Evolutionary conservation across 208 protist species (phyloP).

Genomic region (Endotrypanum monterogeii): DNA sequence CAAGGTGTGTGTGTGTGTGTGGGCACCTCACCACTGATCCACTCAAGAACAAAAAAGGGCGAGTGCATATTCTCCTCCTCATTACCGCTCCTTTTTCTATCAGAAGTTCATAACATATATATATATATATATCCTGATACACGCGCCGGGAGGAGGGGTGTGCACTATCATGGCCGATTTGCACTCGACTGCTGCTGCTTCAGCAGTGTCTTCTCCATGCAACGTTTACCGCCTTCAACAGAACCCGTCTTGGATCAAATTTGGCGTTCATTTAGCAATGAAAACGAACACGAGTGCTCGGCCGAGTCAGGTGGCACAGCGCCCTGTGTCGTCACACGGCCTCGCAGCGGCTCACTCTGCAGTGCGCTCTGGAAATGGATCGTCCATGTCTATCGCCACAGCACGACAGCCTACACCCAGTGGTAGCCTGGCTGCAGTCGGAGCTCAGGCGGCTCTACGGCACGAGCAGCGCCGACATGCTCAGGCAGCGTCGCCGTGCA

Average conservation of each 20-base stretch:
- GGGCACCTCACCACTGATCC: not conserved
- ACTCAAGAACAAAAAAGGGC: not conserved
- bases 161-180: constrained; percentile 1
- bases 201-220: not conserved
- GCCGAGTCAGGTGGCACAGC: not conserved
- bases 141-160: not conserved
- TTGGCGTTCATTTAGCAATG: constrained; percentile 8
- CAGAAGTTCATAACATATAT: not conserved
- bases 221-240: constrained; percentile 33
- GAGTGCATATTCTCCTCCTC: not conserved
- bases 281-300: not conserved
- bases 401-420: not conserved
- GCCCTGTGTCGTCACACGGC: not conserved
- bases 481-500: not conserved
- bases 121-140: not conserved
- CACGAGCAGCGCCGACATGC: constrained; percentile 14
- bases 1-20: too few species aligned
- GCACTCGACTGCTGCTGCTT: not conserved
- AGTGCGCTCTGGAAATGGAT: not conserved
- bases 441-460: constrained; percentile 15
- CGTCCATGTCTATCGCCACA: not conserved
- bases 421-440: constrained; percentile 7
- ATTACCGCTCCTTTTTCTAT: not conserved
- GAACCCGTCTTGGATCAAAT: constrained; percentile 32
- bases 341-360: not conserved